phyloP scores from a whole-genome alignment of 306 rosid species.

The Elaeagnus macrophylla region DNA sequence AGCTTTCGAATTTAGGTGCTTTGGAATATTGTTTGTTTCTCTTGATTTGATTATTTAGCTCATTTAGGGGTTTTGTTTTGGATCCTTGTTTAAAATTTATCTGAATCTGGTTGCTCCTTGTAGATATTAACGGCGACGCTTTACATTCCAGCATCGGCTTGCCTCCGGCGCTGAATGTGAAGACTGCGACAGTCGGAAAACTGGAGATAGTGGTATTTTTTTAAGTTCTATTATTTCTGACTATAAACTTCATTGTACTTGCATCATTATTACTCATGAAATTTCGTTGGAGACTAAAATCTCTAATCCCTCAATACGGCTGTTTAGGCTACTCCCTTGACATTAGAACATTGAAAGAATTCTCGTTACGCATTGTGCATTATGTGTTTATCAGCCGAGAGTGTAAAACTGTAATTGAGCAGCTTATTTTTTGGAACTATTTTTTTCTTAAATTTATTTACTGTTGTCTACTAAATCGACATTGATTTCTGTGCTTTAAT shows the following conservation, averaged over 20 bases:
- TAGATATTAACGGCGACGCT: conserved; percentile 88
- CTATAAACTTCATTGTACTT: too few species aligned
- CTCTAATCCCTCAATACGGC: too few species aligned
- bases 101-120: conserved; percentile 13
- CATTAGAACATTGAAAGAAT: too few species aligned
- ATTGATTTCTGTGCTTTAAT: conserved; percentile 14
- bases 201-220: conserved; percentile 66
- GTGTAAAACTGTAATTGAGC: not conserved
- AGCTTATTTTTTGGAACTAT: not conserved
- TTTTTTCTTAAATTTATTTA: not conserved
- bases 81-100: conserved; percentile 14
- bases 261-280: too few species aligned
- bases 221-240: too few species aligned
- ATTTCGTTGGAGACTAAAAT: too few species aligned
- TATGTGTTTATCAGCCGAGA: too few species aligned
- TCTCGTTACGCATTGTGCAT: too few species aligned
- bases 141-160: conserved; percentile 87
- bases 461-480: conserved; percentile 1
- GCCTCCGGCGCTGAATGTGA: conserved; percentile 78
- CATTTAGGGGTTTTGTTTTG: conserved; percentile 7
- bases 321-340: too few species aligned
- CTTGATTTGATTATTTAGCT: not conserved
- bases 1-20: conserved; percentile 78
- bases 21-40: not conserved
- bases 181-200: conserved; percentile 74